Conservation (phyloP, 192 early-diverging fungal species). For the Coemansia sp. region DNA sequence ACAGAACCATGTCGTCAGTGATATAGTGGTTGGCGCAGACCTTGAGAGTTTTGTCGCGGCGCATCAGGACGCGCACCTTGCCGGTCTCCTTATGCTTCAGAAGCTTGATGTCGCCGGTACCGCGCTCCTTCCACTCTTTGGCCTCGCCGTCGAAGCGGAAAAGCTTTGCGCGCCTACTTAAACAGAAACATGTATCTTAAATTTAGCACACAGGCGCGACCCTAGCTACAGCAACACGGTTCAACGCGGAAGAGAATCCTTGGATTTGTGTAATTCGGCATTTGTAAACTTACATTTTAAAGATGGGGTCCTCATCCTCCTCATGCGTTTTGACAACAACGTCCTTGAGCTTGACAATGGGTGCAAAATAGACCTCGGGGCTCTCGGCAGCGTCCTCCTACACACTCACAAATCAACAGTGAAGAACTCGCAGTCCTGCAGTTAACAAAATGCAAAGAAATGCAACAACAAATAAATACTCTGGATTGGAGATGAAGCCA, state of each 20-base stretch:
- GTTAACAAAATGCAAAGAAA: slow-evolving; percentile 9
- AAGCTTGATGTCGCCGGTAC: slow-evolving; percentile 96
- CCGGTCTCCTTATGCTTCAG: slow-evolving; percentile 88
- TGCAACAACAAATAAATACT: slow-evolving; percentile 8
- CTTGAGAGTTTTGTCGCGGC: slow-evolving; percentile 97
- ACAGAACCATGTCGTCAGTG: slow-evolving; percentile 83
- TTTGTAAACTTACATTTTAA: slow-evolving; percentile 80
- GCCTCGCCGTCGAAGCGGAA: slow-evolving; percentile 92
- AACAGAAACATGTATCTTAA: not conserved
- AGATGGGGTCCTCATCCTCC: slow-evolving; percentile 91
- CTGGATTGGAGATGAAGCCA: not conserved
- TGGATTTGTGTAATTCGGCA: slow-evolving; percentile 1
- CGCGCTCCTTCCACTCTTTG: slow-evolving; percentile 99
- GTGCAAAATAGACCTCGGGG: slow-evolving; percentile 94
- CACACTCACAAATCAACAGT: not conserved
- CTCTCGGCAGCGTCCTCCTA: slow-evolving; percentile 80
- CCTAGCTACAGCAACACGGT: not conserved
- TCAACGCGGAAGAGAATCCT: not conserved
- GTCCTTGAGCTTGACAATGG: slow-evolving; percentile 90
- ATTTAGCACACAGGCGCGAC: too few relatives aligned
- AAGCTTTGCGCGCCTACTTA: slow-evolving; percentile 82
- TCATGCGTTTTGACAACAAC: slow-evolving; percentile 94
- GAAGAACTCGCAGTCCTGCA: not conserved
- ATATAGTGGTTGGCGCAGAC: slow-evolving; percentile 99
- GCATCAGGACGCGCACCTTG: slow-evolving; percentile 97